Conservation (phyloP, 495 filamentous ascomycete species). For the Aspergillus heteromorphus region DNA sequence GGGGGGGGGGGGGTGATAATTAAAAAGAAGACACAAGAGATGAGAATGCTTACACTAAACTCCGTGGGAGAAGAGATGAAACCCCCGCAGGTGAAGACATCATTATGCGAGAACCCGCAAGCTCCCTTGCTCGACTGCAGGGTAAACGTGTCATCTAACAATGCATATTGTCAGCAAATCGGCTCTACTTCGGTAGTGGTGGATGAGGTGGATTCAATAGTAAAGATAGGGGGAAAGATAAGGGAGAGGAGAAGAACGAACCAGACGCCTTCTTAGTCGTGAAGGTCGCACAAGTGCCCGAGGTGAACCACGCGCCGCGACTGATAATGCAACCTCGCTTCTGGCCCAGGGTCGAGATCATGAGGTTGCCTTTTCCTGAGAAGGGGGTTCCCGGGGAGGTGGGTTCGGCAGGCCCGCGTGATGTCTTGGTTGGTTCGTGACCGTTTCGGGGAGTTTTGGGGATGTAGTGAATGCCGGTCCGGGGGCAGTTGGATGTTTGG, state of each 20-base stretch:
- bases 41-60: slow-evolving; percentile 38
- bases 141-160: slow-evolving; percentile 52
- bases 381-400: slow-evolving; percentile 44
- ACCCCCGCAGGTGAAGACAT: slow-evolving; percentile 46
- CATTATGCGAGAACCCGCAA: slow-evolving; percentile 46
- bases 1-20: background rate
- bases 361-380: slow-evolving; percentile 53
- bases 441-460: slow-evolving; percentile 48
- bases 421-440: slow-evolving; percentile 30
- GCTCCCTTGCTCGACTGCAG: slow-evolving; percentile 54
- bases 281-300: slow-evolving; percentile 67
- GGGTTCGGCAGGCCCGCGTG: slow-evolving; percentile 28
- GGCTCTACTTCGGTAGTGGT: slow-evolving; percentile 2
- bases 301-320: slow-evolving; percentile 61
- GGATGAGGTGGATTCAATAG: no score
- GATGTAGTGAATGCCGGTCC: slow-evolving; percentile 57
- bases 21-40: background rate
- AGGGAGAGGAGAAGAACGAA: slow-evolving; percentile 16
- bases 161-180: background rate
- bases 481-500: slow-evolving; percentile 56
- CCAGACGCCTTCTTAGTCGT: slow-evolving; percentile 45
- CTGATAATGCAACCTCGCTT: slow-evolving; percentile 66
- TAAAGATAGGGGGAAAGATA: no score
- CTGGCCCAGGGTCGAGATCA: slow-evolving; percentile 47
- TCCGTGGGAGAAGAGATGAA: slow-evolving; percentile 36